Base-by-base conservation (phyloP, 83 land plant genomes). In the Diphasiastrum complanatum region DNA sequence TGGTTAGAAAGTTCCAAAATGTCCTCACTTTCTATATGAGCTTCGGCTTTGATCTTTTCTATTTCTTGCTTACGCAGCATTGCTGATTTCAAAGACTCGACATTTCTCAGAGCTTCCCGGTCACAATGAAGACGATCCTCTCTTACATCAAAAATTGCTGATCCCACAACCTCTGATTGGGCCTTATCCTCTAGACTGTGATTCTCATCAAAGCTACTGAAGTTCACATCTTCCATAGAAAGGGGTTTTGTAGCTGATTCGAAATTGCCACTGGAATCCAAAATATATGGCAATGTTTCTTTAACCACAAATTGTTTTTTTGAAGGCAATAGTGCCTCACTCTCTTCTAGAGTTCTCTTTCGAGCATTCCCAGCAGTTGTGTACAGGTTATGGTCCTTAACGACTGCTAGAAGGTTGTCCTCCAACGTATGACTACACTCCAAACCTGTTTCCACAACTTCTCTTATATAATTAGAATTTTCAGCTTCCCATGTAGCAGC, bases 401-500 rank as follows among this genome's bases (percentile, higher is more conserved):
- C n/a, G n/a, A n/a, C n/a, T n/a, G n/a, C n/a, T n/a, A n/a, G n/a
- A n/a, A n/a, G n/a, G n/a, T n/a, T n/a, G n/a, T n/a, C n/a, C n/a
- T n/a, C n/a, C n/a, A n/a, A n/a, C n/a, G n/a, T n/a, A n/a, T n/a
- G n/a, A n/a, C n/a, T n/a, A n/a, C n/a, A n/a, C n/a, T n/a, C n/a
- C n/a, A n/a, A n/a, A n/a, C n/a, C n/a, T n/a, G n/a, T n/a, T n/a
- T n/a, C n/a, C n/a, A n/a, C n/a, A n/a, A n/a, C n/a, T n/a, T n/a
- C n/a, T n/a, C n/a, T n/a, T n/a, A n/a, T n/a, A n/a, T n/a, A n/a
- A n/a, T n/a, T n/a, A n/a, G n/a, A n/a, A n/a, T n/a, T n/a, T n/a
- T n/a, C n/a, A n/a, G 65, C 49, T 16, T 51, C 65, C 65, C 47
- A 33, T 24, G 47, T 53, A 50, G 47, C 65, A 2, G 49, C 28